Conservation (phyloP, 345 rosid species). For the Acer campestre region DNA sequence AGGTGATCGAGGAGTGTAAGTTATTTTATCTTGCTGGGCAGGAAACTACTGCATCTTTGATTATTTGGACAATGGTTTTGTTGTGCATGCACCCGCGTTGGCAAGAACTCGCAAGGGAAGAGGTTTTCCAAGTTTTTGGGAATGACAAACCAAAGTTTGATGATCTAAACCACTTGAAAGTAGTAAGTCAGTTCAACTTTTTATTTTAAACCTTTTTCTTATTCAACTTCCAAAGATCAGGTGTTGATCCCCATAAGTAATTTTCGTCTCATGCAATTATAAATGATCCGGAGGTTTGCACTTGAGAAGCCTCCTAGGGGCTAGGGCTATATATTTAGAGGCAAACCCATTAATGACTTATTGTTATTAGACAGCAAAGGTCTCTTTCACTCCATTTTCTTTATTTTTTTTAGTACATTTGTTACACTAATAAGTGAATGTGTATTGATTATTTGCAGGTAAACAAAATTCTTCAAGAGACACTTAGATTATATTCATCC, state of each 20-base stretch:
- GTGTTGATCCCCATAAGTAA: too few species aligned
- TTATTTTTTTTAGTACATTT: too few species aligned
- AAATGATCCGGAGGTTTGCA: too few species aligned
- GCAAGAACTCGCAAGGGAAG: constrained; percentile 60
- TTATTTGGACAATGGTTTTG: constrained; percentile 57
- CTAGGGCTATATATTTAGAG: too few species aligned
- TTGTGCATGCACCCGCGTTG: constrained; percentile 55
- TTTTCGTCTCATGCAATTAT: too few species aligned
- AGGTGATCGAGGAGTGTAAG: constrained; percentile 65
- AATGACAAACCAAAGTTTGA: constrained; percentile 41
- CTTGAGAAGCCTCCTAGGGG: too few species aligned
- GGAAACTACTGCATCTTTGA: constrained; percentile 50
- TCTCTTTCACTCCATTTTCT: too few species aligned
- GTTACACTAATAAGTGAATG: background rate
- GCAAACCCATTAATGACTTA: too few species aligned
- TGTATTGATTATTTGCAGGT: constrained; percentile 25
- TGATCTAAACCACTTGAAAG: constrained; percentile 36
- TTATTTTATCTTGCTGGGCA: constrained; percentile 73
- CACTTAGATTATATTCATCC: constrained; percentile 54
- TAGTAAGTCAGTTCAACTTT: constrained; percentile 8
- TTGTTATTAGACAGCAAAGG: too few species aligned
- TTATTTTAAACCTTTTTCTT: too few species aligned
- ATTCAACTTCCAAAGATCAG: too few species aligned
- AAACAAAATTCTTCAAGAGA: constrained; percentile 52
- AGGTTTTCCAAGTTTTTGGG: constrained; percentile 40